These are phyloP conservation scores for Tetrahymena elliotti DNA, from an alignment of 73 alveolate genomes.

Conservation along the genomic window DNA sequence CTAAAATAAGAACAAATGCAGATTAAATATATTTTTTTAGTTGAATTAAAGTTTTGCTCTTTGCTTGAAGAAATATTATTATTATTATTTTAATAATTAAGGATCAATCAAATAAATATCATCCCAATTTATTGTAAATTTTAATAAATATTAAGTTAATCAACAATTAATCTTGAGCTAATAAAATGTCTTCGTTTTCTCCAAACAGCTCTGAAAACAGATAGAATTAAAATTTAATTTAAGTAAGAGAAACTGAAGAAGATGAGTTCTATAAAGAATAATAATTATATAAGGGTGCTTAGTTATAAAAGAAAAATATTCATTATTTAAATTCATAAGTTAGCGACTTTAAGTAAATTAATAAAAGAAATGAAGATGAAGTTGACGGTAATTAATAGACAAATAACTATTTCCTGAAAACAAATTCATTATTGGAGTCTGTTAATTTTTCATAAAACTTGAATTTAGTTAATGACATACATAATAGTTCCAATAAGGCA, in stretches of 20 bases:
- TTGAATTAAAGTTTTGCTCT: too few species aligned
- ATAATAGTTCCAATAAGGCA: not conserved
- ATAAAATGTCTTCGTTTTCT: not conserved
- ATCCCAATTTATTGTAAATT: not conserved
- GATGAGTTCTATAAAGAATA: not conserved
- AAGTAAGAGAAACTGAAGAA: not conserved
- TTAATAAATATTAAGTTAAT: not conserved
- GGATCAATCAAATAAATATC: too few species aligned
- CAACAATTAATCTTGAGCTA: not conserved
- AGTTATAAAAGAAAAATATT: not conserved
- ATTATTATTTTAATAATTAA: too few species aligned
- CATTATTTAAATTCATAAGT: not conserved
- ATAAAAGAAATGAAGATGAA: not conserved
- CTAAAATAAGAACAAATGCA: too few species aligned
- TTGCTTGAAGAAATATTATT: too few species aligned
- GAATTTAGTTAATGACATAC: not conserved
- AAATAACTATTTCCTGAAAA: not conserved
- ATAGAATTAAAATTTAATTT: not conserved
- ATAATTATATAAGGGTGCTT: not conserved
- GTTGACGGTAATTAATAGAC: not conserved
- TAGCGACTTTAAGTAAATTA: not conserved
- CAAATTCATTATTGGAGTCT: not conserved
- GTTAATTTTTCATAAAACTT: not conserved
- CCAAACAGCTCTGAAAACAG: not conserved
- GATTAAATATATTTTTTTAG: too few species aligned